phyloP scores from a whole-genome alignment of 495 filamentous ascomycete genomes.

The Daldinia vernicosa region DNA sequence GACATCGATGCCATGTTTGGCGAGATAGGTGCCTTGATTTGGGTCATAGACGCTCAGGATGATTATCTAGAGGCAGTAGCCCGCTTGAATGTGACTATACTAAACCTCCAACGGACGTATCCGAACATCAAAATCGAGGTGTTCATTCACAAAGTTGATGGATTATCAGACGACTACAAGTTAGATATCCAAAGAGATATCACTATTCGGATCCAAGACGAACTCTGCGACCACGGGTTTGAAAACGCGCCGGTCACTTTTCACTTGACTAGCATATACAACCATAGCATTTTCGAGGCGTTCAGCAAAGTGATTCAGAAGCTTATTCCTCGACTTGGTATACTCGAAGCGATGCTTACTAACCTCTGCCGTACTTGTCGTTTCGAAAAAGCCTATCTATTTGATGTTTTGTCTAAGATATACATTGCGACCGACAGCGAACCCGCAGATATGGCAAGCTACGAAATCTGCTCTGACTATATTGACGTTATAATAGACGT shows the following conservation, averaged over 20 bases:
- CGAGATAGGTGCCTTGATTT: conserved; percentile 91
- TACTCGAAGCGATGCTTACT: conserved; percentile 90
- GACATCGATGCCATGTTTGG: conserved; percentile 94
- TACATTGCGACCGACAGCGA: conserved; percentile 96
- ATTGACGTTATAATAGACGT: conserved; percentile 98
- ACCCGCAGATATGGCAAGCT: conserved; percentile 89
- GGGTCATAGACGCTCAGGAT: conserved; percentile 98
- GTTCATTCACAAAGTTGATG: conserved; percentile 98
- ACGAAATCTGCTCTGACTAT: conserved; percentile 97
- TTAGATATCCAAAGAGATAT: conserved; percentile 94
- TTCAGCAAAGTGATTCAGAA: conserved; percentile 98
- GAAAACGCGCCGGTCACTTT: conserved; percentile 92
- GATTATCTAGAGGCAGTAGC: conserved; percentile 91
- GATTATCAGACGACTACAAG: conserved; percentile 92
- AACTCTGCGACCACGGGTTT: conserved; percentile 88
- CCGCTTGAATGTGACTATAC: conserved; percentile 84
- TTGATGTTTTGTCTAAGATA: conserved; percentile 96
- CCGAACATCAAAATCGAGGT: conserved; percentile 95
- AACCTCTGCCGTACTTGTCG: conserved; percentile 86
- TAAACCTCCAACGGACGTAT: conserved; percentile 85
- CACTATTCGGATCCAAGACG: conserved; percentile 94
- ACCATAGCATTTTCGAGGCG: conserved; percentile 97
- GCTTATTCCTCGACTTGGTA: conserved; percentile 90
- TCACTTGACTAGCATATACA: conserved; percentile 95
- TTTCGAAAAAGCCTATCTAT: conserved; percentile 97